Evolutionary conservation across 108 stramenopile species (phyloP), one percentile per base, ranked within the genome.

Genomic region (Cafeteria roenbergensis): DNA sequence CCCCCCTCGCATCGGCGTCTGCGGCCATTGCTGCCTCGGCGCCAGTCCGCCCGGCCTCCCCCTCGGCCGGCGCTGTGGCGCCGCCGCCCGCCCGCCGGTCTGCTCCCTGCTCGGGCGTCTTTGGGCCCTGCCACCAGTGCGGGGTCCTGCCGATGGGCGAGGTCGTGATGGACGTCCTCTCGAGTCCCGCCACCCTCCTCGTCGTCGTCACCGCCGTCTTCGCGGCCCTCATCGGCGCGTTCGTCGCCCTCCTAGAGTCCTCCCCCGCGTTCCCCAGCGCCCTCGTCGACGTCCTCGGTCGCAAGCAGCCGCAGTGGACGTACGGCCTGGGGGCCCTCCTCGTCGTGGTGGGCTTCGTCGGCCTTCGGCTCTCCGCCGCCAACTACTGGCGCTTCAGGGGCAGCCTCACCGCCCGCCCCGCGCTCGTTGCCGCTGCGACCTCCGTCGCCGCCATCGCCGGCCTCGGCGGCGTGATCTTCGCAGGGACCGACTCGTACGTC

Each of bases 261-360:
- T 22, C 2, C 37, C 20, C 17, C 30, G 8, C 22, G 22, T 25
- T 61, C 17, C 59, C 59, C 37, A 61, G 37, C 37, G 37, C 9
- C 59, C 8, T 8, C 9, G 59, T 61, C 2, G 2, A 9, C 1
- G 30, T 61, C 21, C 22, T 61, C 17, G n/a, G 2, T 2, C 2
- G 24, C 22, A 38, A 2, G 2, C 59, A 61, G 22, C 36, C 34
- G 59, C 59, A 61, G n/a, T 61, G 59, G 59, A 27, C n/a, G 2
- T 61, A 29, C 59, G 59, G 36, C 24, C 9, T 61, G 9, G 59
- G 8, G 22, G 59, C 59, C 2, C 21, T 38, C 17, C 2, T 35
- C 22, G 2, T 61, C 36, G 59, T 61, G 17, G 20, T 61, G 8
- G 59, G 20, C 20, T 61, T 3, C n/a, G 2, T 61, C 30, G 9